A percentile compares a stretch with the other conserved stretches of the same genome.
Conservation (phyloP, 192 early-diverging fungal genomes). For the Gigaspora rosea region DNA sequence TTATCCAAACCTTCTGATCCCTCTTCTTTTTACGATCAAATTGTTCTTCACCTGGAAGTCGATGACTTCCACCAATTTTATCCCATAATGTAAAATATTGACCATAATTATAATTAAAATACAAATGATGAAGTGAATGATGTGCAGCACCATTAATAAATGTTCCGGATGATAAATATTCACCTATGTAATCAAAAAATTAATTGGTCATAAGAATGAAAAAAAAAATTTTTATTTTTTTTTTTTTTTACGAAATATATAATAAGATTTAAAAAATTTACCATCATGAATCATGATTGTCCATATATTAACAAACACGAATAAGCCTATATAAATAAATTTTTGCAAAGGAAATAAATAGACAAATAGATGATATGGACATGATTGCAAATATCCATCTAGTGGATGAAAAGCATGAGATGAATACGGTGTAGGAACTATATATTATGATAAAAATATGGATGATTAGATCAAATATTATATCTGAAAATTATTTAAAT, state of each 20-base stretch:
- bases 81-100: slow-evolving; percentile 99
- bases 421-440: slow-evolving; percentile 92
- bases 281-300: slow-evolving; percentile 98
- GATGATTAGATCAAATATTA: neutral
- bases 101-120: slow-evolving; percentile 99
- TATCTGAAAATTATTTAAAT: neutral
- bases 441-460: slow-evolving; percentile 53
- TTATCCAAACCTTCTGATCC: slow-evolving; percentile 62
- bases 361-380: slow-evolving; percentile 94
- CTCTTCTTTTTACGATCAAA: slow-evolving; percentile 61
- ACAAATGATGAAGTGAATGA: slow-evolving; percentile 96
- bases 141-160: slow-evolving; percentile 91
- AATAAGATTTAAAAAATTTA: slow-evolving; percentile 32
- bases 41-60: slow-evolving; percentile 67
- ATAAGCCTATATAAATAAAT: slow-evolving; percentile 83
- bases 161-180: slow-evolving; percentile 67
- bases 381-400: slow-evolving; percentile 93
- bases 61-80: slow-evolving; percentile 66
- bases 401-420: slow-evolving; percentile 94
- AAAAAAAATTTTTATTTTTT: no score
- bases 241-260: neutral
- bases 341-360: slow-evolving; percentile 91
- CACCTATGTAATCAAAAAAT: slow-evolving; percentile 45
- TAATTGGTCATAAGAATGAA: neutral
- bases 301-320: slow-evolving; percentile 92